Evolutionary conservation across 345 rosid genomes (phyloP).

Genomic region (Salix caprea): DNA sequence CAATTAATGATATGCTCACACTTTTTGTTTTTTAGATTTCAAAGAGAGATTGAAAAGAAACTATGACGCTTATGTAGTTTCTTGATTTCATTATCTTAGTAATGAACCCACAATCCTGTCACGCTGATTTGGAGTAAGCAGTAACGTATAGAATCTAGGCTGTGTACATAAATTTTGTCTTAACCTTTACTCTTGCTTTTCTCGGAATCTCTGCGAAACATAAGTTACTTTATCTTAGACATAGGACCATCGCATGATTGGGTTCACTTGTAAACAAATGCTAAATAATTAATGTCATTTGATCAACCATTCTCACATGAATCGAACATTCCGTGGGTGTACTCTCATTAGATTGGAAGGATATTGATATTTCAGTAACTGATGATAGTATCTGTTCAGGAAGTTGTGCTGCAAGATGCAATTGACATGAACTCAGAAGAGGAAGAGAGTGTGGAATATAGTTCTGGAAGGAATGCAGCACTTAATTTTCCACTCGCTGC

Average conservation of each 20-base stretch:
- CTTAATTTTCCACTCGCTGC: slow-evolving; percentile 86
- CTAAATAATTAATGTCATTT: neutral
- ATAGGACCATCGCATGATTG: slow-evolving; percentile 4
- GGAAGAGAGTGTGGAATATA: slow-evolving; percentile 34
- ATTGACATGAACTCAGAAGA: slow-evolving; percentile 36
- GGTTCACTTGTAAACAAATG: neutral
- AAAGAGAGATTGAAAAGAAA: neutral
- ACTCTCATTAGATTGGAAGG: neutral
- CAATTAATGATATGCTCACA: neutral
- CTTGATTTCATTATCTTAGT: neutral
- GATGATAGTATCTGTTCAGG: slow-evolving; percentile 42
- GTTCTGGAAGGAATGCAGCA: slow-evolving; percentile 62
- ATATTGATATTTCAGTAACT: slow-evolving; percentile 14
- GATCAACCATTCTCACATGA: neutral
- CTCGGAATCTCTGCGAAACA: neutral
- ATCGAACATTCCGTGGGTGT: neutral
- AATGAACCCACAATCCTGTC: neutral
- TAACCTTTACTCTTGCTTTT: neutral
- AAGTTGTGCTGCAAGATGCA: slow-evolving; percentile 34
- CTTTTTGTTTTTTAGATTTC: neutral
- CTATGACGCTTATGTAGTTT: neutral
- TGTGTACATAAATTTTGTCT: neutral
- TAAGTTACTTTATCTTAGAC: neutral
- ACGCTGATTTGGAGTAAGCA: neutral
- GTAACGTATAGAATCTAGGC: neutral